These are phyloP conservation scores for Naegleria lovaniensis DNA, from an alignment of 208 protist genomes.

Conservation along the genomic window DNA sequence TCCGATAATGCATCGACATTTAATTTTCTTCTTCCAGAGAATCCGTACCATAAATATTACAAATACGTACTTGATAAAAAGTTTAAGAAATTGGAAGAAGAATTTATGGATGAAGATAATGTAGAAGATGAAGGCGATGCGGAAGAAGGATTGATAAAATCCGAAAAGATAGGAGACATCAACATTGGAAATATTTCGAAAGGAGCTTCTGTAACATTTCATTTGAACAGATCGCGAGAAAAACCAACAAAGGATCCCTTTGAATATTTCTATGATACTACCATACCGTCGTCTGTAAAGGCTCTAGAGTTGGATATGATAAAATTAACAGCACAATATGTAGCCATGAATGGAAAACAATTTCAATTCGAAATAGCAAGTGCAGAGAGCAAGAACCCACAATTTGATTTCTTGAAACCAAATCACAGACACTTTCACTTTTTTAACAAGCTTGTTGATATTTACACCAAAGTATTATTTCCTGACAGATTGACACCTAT, in stretches of 20 bases:
- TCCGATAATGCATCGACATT: not conserved
- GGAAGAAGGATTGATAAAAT: not conserved
- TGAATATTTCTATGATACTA: constrained; percentile 12
- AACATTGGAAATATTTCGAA: not conserved
- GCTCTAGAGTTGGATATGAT: constrained; percentile 7
- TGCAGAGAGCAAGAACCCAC: not conserved
- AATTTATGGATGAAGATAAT: not conserved
- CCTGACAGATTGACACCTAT: not conserved
- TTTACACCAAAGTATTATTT: not conserved
- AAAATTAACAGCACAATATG: constrained; percentile 8
- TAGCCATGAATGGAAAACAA: constrained; percentile 9
- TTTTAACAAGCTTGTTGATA: not conserved
- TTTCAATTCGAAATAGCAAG: not conserved
- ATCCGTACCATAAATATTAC: constrained; percentile 2
- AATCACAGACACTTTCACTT: not conserved
- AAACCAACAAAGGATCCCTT: constrained; percentile 9
- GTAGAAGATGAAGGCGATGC: not conserved
- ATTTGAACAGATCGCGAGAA: not conserved
- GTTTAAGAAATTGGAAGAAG: constrained; percentile 9
- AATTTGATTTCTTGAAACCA: constrained; percentile 17
- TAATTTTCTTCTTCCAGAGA: not conserved
- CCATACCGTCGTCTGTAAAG: not conserved
- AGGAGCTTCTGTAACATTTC: not conserved
- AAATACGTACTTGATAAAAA: not conserved
- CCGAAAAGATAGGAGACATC: not conserved